A percentile compares a stretch with the other conserved stretches of the same genome.
Conservation (phyloP, 1,284 basidiomycete genomes). For the Anthracocystis walkeri region DNA sequence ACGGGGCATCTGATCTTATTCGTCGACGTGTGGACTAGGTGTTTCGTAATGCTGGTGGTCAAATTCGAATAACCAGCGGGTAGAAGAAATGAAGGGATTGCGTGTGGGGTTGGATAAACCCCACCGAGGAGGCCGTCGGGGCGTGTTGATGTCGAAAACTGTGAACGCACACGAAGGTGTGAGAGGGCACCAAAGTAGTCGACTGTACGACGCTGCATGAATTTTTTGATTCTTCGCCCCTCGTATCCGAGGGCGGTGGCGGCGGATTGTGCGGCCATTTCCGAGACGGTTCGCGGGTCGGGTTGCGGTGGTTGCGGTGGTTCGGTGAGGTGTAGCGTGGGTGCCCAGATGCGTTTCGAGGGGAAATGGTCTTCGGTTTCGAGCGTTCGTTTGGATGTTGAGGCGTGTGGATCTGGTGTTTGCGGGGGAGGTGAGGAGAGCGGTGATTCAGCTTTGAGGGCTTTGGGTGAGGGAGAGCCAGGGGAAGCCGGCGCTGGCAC, state of each 20-base stretch:
- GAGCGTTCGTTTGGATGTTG: conserved; percentile 40
- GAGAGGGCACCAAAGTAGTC: conserved; percentile 91
- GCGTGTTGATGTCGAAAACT: conserved; percentile 14
- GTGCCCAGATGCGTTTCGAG: conserved; percentile 47
- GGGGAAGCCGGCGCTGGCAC: conserved; percentile 20
- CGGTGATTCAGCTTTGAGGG: conserved; percentile 1
- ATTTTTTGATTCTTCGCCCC: conserved; percentile 85
- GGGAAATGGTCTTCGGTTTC: conserved; percentile 29
- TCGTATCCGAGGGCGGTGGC: conserved; percentile 70
- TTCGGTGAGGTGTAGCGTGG: conserved; percentile 70
- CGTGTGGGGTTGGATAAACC: conserved; percentile 55
- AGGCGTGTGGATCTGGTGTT: conserved; percentile 21
- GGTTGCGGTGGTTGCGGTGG: conserved; percentile 81
- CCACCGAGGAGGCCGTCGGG: conserved; percentile 20
- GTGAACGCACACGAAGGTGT: conserved; percentile 74
- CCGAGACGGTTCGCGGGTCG: conserved; percentile 79
- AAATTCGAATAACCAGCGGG: conserved; percentile 89
- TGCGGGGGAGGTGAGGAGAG: conserved; percentile 9
- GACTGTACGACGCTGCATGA: conserved; percentile 89
- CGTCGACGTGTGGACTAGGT: conserved; percentile 96
- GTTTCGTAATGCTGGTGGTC: conserved; percentile 90
- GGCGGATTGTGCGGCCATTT: conserved; percentile 76
- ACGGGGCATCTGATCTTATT: conserved; percentile 98
- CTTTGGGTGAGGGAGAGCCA: conserved; percentile 15
- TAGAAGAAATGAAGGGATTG: conserved; percentile 76